Conservation (phyloP, 768 basidiomycete species). For the Leccinum disarticulatum region DNA sequence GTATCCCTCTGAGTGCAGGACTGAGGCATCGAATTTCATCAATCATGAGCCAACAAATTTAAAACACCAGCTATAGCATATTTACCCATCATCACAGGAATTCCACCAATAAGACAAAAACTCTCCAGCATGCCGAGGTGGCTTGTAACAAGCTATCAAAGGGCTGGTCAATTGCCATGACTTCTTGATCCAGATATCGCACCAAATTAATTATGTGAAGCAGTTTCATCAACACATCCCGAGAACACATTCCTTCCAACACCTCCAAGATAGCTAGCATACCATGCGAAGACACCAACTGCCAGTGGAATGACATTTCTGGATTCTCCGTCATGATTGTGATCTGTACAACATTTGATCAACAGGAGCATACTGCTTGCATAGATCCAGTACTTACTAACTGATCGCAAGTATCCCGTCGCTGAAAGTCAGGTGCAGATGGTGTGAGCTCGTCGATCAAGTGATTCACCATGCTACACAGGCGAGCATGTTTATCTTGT, state of each 20-base stretch:
- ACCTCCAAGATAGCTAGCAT: constrained; percentile 95
- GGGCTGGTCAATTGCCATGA: neutral
- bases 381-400: constrained; percentile 51
- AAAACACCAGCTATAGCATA: constrained; percentile 8
- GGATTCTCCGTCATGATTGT: constrained; percentile 73
- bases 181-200: neutral
- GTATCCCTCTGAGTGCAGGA: constrained; percentile 37
- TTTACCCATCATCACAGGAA: constrained; percentile 91
- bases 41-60: constrained; percentile 3
- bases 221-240: constrained; percentile 83
- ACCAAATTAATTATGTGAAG: constrained; percentile 91
- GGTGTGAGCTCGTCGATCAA: constrained; percentile 86
- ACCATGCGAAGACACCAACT: constrained; percentile 86
- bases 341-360: constrained; percentile 47
- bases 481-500: constrained; percentile 88
- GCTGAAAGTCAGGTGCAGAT: constrained; percentile 75
- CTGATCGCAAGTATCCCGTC: constrained; percentile 85
- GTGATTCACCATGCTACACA: constrained; percentile 78
- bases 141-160: constrained; percentile 53
- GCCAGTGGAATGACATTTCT: constrained; percentile 74
- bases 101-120: constrained; percentile 93
- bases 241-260: constrained; percentile 79
- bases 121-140: constrained; percentile 90
- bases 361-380: neutral
- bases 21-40: constrained; percentile 53